Conservation (phyloP, 2,329 filamentous ascomycete genomes). For the Juglanconis juglandina region DNA sequence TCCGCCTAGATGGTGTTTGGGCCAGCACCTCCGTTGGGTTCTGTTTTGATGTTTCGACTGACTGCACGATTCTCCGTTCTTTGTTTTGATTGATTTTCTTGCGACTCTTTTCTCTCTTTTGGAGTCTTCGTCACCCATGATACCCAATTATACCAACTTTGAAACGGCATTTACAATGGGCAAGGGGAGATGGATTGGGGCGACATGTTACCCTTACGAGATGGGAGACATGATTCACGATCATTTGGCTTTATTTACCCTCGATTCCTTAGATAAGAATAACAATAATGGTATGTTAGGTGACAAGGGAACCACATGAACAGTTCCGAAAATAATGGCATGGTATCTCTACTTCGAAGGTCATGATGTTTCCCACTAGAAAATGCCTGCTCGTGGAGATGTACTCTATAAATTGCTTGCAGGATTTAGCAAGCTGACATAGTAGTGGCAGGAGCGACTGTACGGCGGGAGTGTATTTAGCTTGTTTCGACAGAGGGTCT, state of each 20-base stretch:
- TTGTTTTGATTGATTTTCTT: background rate
- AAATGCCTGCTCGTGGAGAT: too few species aligned
- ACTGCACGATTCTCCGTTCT: background rate
- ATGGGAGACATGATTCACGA: background rate
- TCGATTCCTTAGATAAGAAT: too few species aligned
- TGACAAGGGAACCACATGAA: too few species aligned
- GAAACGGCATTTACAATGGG: constrained; percentile 3
- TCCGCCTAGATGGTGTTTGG: background rate
- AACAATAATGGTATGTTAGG: background rate
- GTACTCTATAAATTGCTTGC: too few species aligned
- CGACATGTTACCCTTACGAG: background rate
- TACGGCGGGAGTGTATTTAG: too few species aligned
- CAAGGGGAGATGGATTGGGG: background rate
- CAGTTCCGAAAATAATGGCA: too few species aligned
- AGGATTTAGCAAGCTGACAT: too few species aligned
- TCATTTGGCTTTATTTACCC: background rate
- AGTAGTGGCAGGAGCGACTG: too few species aligned
- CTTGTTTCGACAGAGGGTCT: too few species aligned
- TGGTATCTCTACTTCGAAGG: too few species aligned
- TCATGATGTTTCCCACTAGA: too few species aligned
- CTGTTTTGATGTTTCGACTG: background rate
- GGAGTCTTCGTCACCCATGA: constrained; percentile 7
- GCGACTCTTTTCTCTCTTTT: background rate
- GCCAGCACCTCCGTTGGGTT: too few species aligned
- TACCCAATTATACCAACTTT: constrained; percentile 17